Percentiles rank a stretch among this genome's conserved stretches.
phyloP scores from a whole-genome alignment of 345 rosid species.

The Psidium friedrichsthalianum region DNA sequence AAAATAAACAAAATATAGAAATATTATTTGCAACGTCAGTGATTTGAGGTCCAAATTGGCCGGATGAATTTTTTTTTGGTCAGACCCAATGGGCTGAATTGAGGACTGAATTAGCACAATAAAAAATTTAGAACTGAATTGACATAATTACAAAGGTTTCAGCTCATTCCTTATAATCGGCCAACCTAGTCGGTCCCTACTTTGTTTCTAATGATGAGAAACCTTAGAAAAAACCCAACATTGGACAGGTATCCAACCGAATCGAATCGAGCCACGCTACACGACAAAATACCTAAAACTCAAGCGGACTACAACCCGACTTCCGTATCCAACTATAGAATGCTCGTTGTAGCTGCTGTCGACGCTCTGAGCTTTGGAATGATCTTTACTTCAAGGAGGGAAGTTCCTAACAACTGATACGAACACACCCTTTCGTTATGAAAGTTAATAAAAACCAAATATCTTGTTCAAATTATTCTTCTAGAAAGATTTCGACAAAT shows the following conservation, averaged over 20 bases:
- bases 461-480: not conserved
- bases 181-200: not conserved
- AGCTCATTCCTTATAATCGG: not conserved
- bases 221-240: not conserved
- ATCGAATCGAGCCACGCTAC: not conserved
- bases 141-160: not conserved
- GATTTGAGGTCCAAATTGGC: too few relatives aligned
- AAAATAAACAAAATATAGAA: too few relatives aligned
- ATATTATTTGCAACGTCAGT: too few relatives aligned
- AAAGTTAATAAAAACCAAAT: not conserved
- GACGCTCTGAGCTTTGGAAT: not conserved
- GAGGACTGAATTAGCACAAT: too few relatives aligned
- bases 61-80: too few relatives aligned
- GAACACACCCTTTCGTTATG: not conserved
- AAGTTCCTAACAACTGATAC: not conserved
- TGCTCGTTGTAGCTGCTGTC: not conserved
- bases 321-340: not conserved
- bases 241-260: not conserved
- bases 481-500: not conserved
- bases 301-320: not conserved
- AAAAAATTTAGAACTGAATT: too few relatives aligned
- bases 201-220: not conserved
- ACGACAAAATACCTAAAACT: not conserved
- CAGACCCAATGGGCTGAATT: too few relatives aligned
- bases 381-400: not conserved